Percentiles rank a stretch among this genome's conserved stretches.
phyloP scores from a whole-genome alignment of 176 grass and related monocot species.

The Panicum miliaceum region DNA sequence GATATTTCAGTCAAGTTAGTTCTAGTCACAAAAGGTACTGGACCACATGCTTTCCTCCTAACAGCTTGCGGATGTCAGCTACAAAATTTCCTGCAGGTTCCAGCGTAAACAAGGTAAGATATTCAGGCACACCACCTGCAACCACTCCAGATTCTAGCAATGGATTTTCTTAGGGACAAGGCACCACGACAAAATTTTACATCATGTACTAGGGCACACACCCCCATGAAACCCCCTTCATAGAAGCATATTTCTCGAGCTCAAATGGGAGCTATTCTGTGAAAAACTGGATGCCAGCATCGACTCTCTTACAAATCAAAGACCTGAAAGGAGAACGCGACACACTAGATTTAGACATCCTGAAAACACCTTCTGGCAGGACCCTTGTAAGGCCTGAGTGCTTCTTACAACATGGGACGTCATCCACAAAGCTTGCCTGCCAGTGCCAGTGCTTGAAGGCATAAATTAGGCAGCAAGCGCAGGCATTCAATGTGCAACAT shows the following conservation, averaged over 20 bases:
- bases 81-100: conserved; percentile 46
- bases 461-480: conserved; percentile 12
- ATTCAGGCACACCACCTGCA: conserved; percentile 26
- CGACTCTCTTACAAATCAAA: conserved; percentile 48
- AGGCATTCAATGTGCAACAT: not conserved
- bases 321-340: conserved; percentile 42
- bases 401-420: conserved; percentile 38
- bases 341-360: conserved; percentile 43
- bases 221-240: conserved; percentile 31
- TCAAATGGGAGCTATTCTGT: conserved; percentile 51
- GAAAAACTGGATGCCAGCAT: conserved; percentile 30
- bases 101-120: not conserved
- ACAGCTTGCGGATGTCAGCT: not conserved
- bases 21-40: not conserved
- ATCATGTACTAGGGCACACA: conserved; percentile 31
- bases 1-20: not conserved
- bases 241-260: conserved; percentile 39
- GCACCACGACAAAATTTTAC: conserved; percentile 44
- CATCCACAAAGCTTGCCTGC: conserved; percentile 13
- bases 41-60: not conserved
- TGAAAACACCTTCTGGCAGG: conserved; percentile 45
- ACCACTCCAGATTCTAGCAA: conserved; percentile 23
- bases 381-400: conserved; percentile 11
- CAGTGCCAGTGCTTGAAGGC: conserved; percentile 9
- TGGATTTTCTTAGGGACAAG: conserved; percentile 17